Evolutionary conservation across 2,329 filamentous ascomycete species (phyloP).

Genomic region (Fusarium newnesense): DNA sequence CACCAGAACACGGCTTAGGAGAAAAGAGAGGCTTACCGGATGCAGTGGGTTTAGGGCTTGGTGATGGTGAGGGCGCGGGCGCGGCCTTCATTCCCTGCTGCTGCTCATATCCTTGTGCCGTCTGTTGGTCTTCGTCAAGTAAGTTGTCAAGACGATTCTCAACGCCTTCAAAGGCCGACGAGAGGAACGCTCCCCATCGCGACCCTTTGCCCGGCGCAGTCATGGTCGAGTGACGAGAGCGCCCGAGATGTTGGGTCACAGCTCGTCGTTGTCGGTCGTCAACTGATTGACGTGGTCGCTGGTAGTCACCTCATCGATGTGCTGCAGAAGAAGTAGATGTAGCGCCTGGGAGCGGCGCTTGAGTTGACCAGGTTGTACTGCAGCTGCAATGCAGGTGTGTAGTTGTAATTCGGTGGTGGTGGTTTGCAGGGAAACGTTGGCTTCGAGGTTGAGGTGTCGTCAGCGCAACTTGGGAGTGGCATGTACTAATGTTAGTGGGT

Average conservation of each 20-base stretch:
- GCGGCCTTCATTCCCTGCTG: slow-evolving; percentile 35
- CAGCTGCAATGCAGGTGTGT: neutral
- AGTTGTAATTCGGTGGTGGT: slow-evolving; percentile 4
- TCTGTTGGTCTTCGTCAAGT: slow-evolving; percentile 73
- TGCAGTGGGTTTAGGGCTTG: slow-evolving; percentile 39
- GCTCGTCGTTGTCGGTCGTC: slow-evolving; percentile 25
- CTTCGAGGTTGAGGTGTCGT: slow-evolving; percentile 32
- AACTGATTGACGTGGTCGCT: slow-evolving; percentile 36
- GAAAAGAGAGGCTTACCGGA: slow-evolving; percentile 3
- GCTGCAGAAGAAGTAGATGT: neutral
- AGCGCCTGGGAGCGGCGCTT: neutral
- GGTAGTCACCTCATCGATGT: slow-evolving; percentile 36
- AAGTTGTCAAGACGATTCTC: slow-evolving; percentile 94
- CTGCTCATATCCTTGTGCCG: slow-evolving; percentile 29
- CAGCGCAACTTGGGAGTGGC: slow-evolving; percentile 24
- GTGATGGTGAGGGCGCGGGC: slow-evolving; percentile 44
- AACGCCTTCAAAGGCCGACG: slow-evolving; percentile 91
- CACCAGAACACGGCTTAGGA: neutral
- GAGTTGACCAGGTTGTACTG: neutral
- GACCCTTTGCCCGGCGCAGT: slow-evolving; percentile 61
- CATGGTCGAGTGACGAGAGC: slow-evolving; percentile 54
- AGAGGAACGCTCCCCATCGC: slow-evolving; percentile 83
- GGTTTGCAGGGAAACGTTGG: slow-evolving; percentile 16
- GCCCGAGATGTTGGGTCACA: slow-evolving; percentile 9
- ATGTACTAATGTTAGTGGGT: slow-evolving; percentile 23